phyloP scores from a whole-genome alignment of 257 asterid species.

The Fraxinus excelsior region DNA sequence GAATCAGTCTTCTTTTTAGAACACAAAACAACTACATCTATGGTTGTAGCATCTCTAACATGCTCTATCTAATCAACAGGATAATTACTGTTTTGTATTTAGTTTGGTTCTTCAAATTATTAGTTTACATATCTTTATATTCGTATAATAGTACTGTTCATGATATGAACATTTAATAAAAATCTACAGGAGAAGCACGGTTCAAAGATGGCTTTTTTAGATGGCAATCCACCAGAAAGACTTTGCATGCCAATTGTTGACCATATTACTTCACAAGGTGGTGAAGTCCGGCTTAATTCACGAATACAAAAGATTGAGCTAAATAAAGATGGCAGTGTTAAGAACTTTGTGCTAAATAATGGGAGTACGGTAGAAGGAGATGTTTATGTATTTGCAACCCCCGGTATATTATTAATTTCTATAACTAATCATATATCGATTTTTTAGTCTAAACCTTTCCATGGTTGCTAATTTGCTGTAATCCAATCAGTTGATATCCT shows the following conservation, averaged over 20 bases:
- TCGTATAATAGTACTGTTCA: neutral
- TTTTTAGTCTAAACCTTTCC: neutral
- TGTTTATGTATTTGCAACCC: constrained; percentile 89
- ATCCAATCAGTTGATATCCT: constrained; percentile 46
- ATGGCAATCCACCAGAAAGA: constrained; percentile 98
- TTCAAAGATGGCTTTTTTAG: constrained; percentile 98
- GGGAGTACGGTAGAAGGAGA: constrained; percentile 76
- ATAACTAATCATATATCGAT: neutral
- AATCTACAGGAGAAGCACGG: constrained; percentile 89
- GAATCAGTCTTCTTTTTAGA: neutral
- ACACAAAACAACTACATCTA: neutral
- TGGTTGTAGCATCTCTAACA: neutral
- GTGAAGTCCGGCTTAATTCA: constrained; percentile 74
- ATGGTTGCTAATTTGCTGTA: constrained; percentile 20
- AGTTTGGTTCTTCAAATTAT: neutral
- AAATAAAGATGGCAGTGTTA: constrained; percentile 73
- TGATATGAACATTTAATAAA: neutral
- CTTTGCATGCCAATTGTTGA: constrained; percentile 94
- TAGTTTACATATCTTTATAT: neutral
- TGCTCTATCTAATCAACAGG: neutral
- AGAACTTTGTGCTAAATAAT: constrained; percentile 54
- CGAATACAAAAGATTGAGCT: constrained; percentile 77
- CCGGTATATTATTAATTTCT: constrained; percentile 55
- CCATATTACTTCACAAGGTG: constrained; percentile 78
- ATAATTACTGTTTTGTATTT: neutral